Conservation (phyloP, 2,329 filamentous ascomycete genomes). For the Phialemoniopsis sp. region DNA sequence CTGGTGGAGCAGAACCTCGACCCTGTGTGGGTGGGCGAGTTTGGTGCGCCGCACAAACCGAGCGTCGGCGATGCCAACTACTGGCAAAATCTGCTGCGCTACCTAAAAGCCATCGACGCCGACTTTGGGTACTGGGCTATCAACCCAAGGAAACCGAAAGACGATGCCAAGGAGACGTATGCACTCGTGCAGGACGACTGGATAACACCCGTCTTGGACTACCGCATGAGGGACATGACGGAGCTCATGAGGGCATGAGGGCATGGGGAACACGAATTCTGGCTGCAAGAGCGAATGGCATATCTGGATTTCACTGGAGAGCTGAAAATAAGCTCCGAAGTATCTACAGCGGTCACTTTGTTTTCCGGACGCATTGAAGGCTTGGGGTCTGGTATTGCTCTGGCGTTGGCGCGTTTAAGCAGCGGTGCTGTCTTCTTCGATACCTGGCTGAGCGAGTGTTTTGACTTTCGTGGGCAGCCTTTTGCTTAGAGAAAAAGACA, state of each 20-base stretch:
- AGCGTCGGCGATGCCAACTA: slow-evolving; percentile 57
- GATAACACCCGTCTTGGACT: slow-evolving; percentile 58
- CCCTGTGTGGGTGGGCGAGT: slow-evolving; percentile 67
- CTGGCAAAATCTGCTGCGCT: slow-evolving; percentile 60
- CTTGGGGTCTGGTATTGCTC: no score
- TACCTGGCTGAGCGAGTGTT: no score
- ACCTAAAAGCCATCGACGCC: slow-evolving; percentile 52
- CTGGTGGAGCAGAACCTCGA: slow-evolving; percentile 50
- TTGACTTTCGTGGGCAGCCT: no score
- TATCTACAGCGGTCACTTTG: no score
- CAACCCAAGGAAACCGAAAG: slow-evolving; percentile 60
- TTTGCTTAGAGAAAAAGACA: no score
- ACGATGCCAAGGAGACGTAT: slow-evolving; percentile 55
- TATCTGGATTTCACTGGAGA: no score
- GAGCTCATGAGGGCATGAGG: slow-evolving; percentile 39
- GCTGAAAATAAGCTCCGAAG: no score
- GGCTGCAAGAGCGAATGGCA: no score
- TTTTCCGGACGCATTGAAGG: no score
- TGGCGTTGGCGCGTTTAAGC: no score
- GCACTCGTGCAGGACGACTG: slow-evolving; percentile 60
- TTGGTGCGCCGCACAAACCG: slow-evolving; percentile 53
- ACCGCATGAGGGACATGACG: slow-evolving; percentile 57
- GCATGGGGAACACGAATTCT: no score
- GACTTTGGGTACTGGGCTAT: slow-evolving; percentile 70
- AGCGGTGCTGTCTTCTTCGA: no score